These are phyloP conservation scores for Lentinula detonsa DNA, from an alignment of 768 basidiomycete species.

Conservation along the genomic window DNA sequence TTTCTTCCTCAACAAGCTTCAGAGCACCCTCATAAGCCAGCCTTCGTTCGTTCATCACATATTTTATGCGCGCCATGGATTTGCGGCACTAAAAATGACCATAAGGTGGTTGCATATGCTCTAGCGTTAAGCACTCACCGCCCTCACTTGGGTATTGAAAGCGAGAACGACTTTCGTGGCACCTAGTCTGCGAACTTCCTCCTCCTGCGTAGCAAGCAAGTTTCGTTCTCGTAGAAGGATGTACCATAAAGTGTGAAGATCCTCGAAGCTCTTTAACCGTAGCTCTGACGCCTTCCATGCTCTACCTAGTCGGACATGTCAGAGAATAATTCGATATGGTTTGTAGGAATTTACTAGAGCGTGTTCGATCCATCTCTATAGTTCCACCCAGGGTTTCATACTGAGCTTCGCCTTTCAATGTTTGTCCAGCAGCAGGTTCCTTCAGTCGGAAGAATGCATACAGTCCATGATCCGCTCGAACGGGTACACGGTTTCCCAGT, in stretches of 20 bases:
- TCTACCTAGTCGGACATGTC: constrained; percentile 58
- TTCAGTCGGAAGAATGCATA: constrained; percentile 10
- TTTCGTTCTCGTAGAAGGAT: constrained; percentile 85
- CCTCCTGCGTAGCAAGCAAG: constrained; percentile 80
- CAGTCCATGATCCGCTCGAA: constrained; percentile 4
- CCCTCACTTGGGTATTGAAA: constrained; percentile 31
- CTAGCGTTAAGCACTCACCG: constrained; percentile 26
- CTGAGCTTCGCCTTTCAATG: constrained; percentile 5
- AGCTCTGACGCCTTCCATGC: constrained; percentile 85
- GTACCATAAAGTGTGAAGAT: constrained; percentile 95
- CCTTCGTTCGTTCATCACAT: constrained; percentile 84
- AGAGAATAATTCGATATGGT: constrained; percentile 25
- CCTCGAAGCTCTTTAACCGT: constrained; percentile 84
- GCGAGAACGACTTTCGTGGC: constrained; percentile 14
- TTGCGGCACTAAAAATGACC: constrained; percentile 65
- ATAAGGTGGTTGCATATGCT: neutral
- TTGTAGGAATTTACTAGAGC: constrained; percentile 2
- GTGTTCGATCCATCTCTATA: neutral
- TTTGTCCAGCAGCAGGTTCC: neutral
- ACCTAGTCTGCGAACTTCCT: constrained; percentile 66
- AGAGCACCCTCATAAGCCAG: constrained; percentile 74
- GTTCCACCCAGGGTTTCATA: constrained; percentile 7
- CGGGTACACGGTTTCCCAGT: constrained; percentile 3
- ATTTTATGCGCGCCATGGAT: constrained; percentile 96
- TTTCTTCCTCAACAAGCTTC: constrained; percentile 30